Evolutionary conservation across 148 eudicot species (phyloP), one percentile per base, ranked within the genome.

Genomic region (Persicaria maculosa): DNA sequence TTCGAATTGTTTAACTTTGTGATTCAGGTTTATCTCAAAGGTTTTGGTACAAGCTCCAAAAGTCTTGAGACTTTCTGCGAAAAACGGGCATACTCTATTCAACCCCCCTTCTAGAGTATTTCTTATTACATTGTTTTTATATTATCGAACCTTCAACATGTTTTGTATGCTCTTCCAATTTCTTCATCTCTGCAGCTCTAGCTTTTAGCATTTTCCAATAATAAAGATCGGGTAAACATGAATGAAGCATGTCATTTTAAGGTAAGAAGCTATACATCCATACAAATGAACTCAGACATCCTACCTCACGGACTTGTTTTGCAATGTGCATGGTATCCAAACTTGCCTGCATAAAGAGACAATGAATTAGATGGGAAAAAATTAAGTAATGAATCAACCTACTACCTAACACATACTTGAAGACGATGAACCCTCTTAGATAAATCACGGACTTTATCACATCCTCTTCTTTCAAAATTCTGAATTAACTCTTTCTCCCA

Each of bases 391-490:
- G 47, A 19, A 73, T 4, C 72, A 6, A 48, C 17, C 67, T 25
- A 50, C 47, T 45, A 6, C 2, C 50, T 54, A 61, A 4, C 46
- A 19, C 17, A 71, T 58, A 88, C 92, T 88, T 93, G 99, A 74
- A 95, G 86, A 31, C 93, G 89, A 53, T 87, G 76, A 70, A 89
- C 86, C 81, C 99, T 95, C 77, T 86, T 86, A 62, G 96, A 90
- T 85, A 92, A 77, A 85, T 83, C 86, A 81, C 88, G 85, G 64
- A 90, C 93, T 86, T 95, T 97, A 80, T 87, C 93, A 17, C 69
- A 84, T 73, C 96, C 97, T 82, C 99, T 86, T 84, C 86, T 92
- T 80, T 95, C 99, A 2, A 97, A 83, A 58, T 89, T 86, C 36
- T 79, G 44, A 73, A 92, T 83, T 78, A 92, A 84, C 75, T 90